Conservation (phyloP, 1,139 yeast species). For the Hansenula sp. region DNA sequence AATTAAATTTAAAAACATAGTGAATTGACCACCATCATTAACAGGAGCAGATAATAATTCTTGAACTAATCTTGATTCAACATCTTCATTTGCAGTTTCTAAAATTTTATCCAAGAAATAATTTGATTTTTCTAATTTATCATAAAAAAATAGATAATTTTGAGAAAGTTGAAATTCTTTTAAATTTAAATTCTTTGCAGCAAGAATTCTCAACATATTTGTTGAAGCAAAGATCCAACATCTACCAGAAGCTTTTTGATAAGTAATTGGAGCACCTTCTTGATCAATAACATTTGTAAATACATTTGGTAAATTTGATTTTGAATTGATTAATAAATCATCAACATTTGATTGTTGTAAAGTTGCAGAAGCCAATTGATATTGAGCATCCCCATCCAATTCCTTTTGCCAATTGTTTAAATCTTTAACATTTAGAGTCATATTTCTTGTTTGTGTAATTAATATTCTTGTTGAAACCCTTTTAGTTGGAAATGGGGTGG, state of each 20-base stretch:
- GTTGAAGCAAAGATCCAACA: conserved; percentile 89
- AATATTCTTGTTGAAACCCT: no score
- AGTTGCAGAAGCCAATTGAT: conserved; percentile 35
- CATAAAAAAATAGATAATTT: conserved; percentile 66
- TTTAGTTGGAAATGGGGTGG: no score
- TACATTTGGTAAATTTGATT: conserved; percentile 23
- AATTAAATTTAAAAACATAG: conserved; percentile 70
- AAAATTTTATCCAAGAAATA: conserved; percentile 71
- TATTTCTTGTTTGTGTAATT: conserved; percentile 5
- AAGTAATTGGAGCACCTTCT: conserved; percentile 68
- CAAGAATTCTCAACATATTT: conserved; percentile 60
- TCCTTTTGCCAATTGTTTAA: conserved; percentile 29
- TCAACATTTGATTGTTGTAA: conserved; percentile 32
- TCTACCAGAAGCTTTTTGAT: conserved; percentile 72
- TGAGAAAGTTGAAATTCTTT: conserved; percentile 75
- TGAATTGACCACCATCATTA: conserved; percentile 84
- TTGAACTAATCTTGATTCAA: conserved; percentile 66
- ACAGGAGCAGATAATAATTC: conserved; percentile 60
- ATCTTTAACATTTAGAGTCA: conserved; percentile 22
- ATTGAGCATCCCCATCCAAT: conserved; percentile 25
- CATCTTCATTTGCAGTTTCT: conserved; percentile 57
- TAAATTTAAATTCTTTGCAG: conserved; percentile 59
- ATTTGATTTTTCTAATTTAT: conserved; percentile 72
- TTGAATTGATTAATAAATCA: conserved; percentile 23
- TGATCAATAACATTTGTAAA: conserved; percentile 55